Evolutionary conservation across 371 early-diverging fungal genomes (phyloP), one percentile per base, ranked within the genome.

Genomic region (Choanephora cucurbitarum): DNA sequence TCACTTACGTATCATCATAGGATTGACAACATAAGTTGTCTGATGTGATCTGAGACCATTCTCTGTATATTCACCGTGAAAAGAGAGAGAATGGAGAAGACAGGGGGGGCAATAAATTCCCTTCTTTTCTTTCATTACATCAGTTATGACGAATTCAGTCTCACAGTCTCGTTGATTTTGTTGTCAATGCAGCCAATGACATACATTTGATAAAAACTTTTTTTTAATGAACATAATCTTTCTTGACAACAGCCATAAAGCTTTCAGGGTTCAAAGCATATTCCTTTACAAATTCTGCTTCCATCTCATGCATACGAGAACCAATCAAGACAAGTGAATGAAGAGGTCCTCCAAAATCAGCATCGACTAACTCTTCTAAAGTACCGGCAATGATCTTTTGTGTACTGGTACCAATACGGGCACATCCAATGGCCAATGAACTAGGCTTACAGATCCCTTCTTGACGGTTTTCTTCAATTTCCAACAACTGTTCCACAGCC

Each of bases 251-350:
- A 31, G 75, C 72, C 62, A 92, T 83, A 55, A 96, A 90, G 6
- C 77, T 71, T 18, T 84, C 85, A 43, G 64, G 66, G 66, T 91
- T 85, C 13, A 87, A 73, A 8, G 93, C 93, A 72, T 77, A 89
- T 39, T 79, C 81, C 50, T 89, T 81, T 52, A 96, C 77, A 60
- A 90, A 80, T 50, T 99, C 96, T 44, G 91, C 90, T 81, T 99
- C 99, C 74, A 97, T 83, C 58, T 90, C 82, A 68, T 99, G 99
- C 88, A 98, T 88, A 60, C 86, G 82, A 33, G 80, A 85, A 14
- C 98, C 95, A 46, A 98, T 84, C 32, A 92, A 59, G 15, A 99
- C 94, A 14, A 99, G 77, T 17, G 98, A 97, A 76, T 99, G 99
- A 60, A 99, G 76, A 34, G 99, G 99, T 21, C 81, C 83, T 7